Evolutionary conservation across 2,329 filamentous ascomycete genomes (phyloP), one percentile per base, ranked within the genome.

Genomic region (Claviceps purpurea): DNA sequence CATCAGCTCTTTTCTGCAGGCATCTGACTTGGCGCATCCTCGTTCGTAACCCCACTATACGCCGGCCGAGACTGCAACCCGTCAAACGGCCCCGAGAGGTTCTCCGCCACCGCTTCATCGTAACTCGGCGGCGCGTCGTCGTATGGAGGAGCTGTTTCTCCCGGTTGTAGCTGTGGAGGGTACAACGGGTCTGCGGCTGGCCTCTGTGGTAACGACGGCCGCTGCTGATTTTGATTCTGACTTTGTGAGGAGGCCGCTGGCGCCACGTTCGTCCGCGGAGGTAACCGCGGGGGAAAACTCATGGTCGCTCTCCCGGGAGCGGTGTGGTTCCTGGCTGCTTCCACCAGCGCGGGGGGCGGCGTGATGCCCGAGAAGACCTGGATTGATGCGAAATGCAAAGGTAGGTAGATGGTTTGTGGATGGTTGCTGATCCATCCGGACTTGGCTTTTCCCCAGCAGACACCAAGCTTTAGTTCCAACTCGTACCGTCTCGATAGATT

Each of bases 51-150:
- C 1, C 79, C 79, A 55, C 77, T 81, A 64, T 86, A 89, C 14
- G 80, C 81, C 30, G 84, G 81, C 60, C 89, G 74, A 26, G 84
- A 63, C 42, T 67, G 63, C 55, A 61, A 56, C 71, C 55, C 85
- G 63, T 88, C 79, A 52, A 89, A 79, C 1, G 88, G 87, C 39
- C 79, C 84, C 0, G 72, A 67, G 56, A 93, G 69, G 54, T 83
- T 79, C 57, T 87, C 84, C 6, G 89, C 89, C 69, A 96, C 84
- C 13, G 89, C 89, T 67, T 96, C 90, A 68, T 95, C 89, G 63
- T 97, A 97, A 61, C 88, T 95, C 7, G 90, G 90, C 18, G 91
- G 90, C n/a, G 89, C 87, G 52, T 93, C 89, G 37, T 88, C 84
- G 57, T 78, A 73, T 0, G 65, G 62, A 18, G 71, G 66, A 1